Base-by-base conservation (phyloP, 306 rosid genomes). In the Prunus mira region DNA sequence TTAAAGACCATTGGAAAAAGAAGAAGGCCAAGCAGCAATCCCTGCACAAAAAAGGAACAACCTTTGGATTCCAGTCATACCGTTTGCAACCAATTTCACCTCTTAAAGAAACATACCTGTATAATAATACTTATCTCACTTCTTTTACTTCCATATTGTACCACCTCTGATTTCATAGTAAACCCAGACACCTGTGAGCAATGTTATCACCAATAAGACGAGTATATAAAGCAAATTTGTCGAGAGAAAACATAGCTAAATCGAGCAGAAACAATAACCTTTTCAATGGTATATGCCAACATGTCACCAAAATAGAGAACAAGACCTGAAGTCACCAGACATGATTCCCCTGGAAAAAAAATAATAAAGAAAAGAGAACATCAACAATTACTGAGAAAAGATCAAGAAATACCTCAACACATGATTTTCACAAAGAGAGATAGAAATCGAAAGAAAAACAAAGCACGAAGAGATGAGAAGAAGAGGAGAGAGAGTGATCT, bases 221-320 rank as follows among this genome's bases (percentile, higher is more conserved):
- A 56, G 77, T 67, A 69, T 61, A 69, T 41, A 72, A 63, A 78
- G 45, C 66, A 70, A 61, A 27, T 58, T 73, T 75, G 3, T 55
- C 60, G 71, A 61, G 61, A 69, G 47, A 73, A 47, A 67, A 22
- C 61, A 3, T 8, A 72, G 10, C 19, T 67, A 77, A 27, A 58
- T 19, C 34, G 18, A 32, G 52, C 43, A 67, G 58, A 68, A 58
- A 76, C 49, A 77, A 41, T 30, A 64, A 95, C 98, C 96, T 88
- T 95, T 52, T 76, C 82, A 65, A 83, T 81, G 67, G 97, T 86
- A 72, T 86, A 87, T 63, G 87, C 76, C 83, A 90, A 57, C 96
- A 92, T 88, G 86, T 92, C 99, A 61, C 99, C 92, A 85, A 92
- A 90, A 86, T 95, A 92, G 69, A 90, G 93, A 85, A 89, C 91